Conservation (phyloP, 2,329 filamentous ascomycete species). For the Cryphonectria radicalis region DNA sequence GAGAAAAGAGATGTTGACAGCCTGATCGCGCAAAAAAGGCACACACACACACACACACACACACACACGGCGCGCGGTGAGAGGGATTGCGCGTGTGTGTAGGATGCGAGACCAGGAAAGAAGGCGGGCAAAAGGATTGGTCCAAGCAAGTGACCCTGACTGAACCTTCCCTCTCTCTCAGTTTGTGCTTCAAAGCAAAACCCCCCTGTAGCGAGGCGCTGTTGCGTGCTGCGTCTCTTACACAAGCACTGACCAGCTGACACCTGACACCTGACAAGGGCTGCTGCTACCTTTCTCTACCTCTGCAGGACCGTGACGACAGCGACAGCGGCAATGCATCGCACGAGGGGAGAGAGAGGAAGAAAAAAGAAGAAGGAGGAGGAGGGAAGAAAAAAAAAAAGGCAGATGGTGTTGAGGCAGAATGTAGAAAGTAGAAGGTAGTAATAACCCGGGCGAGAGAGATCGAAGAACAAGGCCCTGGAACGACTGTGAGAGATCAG, state of each 20-base stretch:
- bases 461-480: background rate
- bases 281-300: background rate
- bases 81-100: constrained; percentile 5
- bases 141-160: background rate
- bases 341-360: constrained; percentile 13
- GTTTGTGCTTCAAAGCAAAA: background rate
- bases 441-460: background rate
- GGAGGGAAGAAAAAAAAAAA: background rate
- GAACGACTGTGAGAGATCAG: no score
- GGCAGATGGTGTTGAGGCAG: background rate
- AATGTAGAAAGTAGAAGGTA: background rate
- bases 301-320: constrained; percentile 23
- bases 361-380: background rate
- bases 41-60: background rate
- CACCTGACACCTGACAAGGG: background rate
- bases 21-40: background rate
- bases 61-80: constrained; percentile 3
- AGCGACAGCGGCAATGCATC: constrained; percentile 25
- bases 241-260: constrained; percentile 1
- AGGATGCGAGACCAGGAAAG: background rate
- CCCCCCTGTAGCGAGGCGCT: background rate
- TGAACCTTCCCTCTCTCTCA: background rate
- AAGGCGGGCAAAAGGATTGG: background rate
- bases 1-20: constrained; percentile 26
- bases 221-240: constrained; percentile 26